phyloP scores from a whole-genome alignment of 1,284 basidiomycete species.

The Exsudoporus floridanus region DNA sequence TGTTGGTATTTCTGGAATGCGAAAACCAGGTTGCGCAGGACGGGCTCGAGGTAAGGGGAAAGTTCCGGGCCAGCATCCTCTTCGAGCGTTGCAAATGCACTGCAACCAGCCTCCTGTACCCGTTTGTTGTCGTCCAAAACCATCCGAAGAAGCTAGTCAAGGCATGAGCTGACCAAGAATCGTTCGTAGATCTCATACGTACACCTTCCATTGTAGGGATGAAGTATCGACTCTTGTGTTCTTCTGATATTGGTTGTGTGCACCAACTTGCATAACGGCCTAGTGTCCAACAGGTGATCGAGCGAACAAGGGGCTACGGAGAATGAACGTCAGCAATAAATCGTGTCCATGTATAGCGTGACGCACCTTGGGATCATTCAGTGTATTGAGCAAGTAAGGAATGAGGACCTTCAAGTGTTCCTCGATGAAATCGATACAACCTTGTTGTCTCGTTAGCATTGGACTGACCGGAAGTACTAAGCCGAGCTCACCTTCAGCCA shows the following conservation, averaged over 20 bases:
- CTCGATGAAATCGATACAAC: constrained; percentile 94
- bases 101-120: constrained; percentile 98
- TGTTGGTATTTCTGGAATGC: constrained; percentile 99
- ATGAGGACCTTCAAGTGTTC: constrained; percentile 92
- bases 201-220: constrained; percentile 98
- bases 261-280: constrained; percentile 99
- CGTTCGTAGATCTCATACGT: constrained; percentile 38
- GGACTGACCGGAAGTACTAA: not conserved
- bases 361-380: constrained; percentile 86
- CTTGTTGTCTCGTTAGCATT: constrained; percentile 43
- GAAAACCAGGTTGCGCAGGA: constrained; percentile 91
- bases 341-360: not conserved
- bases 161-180: constrained; percentile 11
- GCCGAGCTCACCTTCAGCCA: constrained; percentile 82
- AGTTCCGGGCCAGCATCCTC: constrained; percentile 94
- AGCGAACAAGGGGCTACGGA: constrained; percentile 86
- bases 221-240: constrained; percentile 89
- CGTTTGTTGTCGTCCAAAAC: constrained; percentile 99
- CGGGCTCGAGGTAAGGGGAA: constrained; percentile 91
- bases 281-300: constrained; percentile 99
- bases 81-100: constrained; percentile 97
- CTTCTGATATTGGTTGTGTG: constrained; percentile 75
- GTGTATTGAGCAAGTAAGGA: constrained; percentile 87
- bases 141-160: constrained; percentile 82
- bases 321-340: constrained; percentile 1